Base-by-base conservation (phyloP, 1,284 basidiomycete genomes). In the Agroathelia rolfsii region DNA sequence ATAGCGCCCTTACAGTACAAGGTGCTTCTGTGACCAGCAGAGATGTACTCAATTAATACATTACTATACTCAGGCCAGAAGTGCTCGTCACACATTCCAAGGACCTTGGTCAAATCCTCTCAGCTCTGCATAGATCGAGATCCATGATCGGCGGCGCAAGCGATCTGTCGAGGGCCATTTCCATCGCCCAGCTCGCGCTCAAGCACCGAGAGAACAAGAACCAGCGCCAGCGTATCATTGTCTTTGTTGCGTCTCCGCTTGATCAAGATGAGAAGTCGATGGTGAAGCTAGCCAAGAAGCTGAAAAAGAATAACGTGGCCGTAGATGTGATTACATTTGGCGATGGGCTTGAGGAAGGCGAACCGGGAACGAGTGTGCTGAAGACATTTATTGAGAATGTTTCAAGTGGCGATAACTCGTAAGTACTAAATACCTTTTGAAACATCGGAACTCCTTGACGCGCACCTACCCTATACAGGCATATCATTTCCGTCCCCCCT, bases 171-270 rank as follows among this genome's bases (percentile, higher is more conserved):
- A 97, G 92, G 3, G 82, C 88, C 6, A 82, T 98, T 49, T 83
- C 88, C 42, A 79, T 97, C 29, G 93, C 94, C 0, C 90, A 93
- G 52, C 80, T 98, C 28, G 93, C 95, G 0, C 71, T 99, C 39
- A 99, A 98, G 59, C 94, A 99, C 55, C 71, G 95, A 39, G 89
- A 94, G 61, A 96, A 98, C 71, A 98, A 98, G 74, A 95, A 92
- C 51, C 82, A 95, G 33, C 79, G 92, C 17, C 94, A 98, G 52
- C 76, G 94, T 25, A 86, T 97, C 45, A 76, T 98, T 47, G 84
- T 89, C 27, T 96, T 98, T 48, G 77, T 94, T 36, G 92, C 80
- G 14, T 93, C 88, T 5, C 95, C 95, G 0, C 58, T 90, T 9
- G 69, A 72, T 19, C 68, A 72, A 5, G 76, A 85, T 41, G 80